Conservation (phyloP, 75 land plant species). For the Chamaecyparis obtusa region DNA sequence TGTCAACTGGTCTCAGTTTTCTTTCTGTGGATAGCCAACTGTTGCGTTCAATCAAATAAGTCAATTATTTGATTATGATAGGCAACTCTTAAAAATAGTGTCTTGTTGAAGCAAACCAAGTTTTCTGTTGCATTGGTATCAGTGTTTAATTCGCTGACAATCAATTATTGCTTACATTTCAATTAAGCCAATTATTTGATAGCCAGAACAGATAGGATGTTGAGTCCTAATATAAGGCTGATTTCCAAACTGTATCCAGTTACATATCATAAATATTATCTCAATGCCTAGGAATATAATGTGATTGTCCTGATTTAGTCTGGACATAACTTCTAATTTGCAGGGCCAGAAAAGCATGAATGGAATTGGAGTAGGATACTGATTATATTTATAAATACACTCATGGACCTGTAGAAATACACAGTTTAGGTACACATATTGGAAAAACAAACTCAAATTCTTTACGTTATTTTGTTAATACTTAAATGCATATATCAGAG, state of each 20-base stretch:
- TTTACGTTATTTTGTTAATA: background rate
- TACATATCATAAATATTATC: background rate
- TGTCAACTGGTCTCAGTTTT: too few relatives aligned
- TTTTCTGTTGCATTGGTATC: background rate
- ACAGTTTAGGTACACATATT: background rate
- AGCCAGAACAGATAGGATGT: background rate
- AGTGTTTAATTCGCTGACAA: background rate
- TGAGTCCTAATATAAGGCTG: background rate
- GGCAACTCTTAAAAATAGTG: background rate
- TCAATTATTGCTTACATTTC: background rate
- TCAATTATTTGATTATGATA: background rate
- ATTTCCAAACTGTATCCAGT: background rate
- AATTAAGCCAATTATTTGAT: background rate
- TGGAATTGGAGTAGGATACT: background rate
- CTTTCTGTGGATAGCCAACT: too few relatives aligned
- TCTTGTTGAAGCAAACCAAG: background rate
- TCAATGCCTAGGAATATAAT: background rate
- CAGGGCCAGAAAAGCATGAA: background rate
- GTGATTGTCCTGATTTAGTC: background rate
- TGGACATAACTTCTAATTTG: background rate
- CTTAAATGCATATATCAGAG: background rate
- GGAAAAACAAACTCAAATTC: background rate
- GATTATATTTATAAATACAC: background rate
- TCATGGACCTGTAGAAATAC: background rate
- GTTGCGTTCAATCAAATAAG: too few relatives aligned